Percentiles rank a stretch among this genome's conserved stretches.
These are phyloP conservation scores for Abortiporus biennis DNA, from an alignment of 1,284 basidiomycete species.

Conservation along the genomic window DNA sequence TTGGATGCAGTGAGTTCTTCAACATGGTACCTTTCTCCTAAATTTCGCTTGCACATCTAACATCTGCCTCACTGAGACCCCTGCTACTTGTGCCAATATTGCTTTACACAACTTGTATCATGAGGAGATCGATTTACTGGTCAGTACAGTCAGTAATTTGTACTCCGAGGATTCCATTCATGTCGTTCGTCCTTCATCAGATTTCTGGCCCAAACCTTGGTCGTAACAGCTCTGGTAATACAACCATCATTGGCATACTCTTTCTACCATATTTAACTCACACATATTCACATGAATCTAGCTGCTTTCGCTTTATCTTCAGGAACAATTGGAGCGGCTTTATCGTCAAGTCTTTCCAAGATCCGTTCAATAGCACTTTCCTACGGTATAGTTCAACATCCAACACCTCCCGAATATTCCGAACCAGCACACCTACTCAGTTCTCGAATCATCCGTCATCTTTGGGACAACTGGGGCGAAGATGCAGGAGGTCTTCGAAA, in stretches of 20 bases:
- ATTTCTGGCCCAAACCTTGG: constrained; percentile 76
- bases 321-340: constrained; percentile 86
- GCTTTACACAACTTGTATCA: constrained; percentile 85
- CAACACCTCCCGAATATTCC: constrained; percentile 53
- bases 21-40: not conserved
- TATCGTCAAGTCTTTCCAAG: constrained; percentile 73
- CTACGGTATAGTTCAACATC: constrained; percentile 75
- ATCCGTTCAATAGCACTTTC: constrained; percentile 74
- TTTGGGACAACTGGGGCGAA: constrained; percentile 80
- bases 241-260: too few species aligned
- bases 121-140: constrained; percentile 79
- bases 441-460: constrained; percentile 58
- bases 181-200: constrained; percentile 28
- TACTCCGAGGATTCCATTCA: not conserved
- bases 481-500: constrained; percentile 52
- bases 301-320: constrained; percentile 84
- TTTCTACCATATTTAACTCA: too few species aligned
- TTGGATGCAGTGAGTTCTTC: constrained; percentile 65
- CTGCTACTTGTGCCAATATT: constrained; percentile 87
- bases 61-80: constrained; percentile 50
- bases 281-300: constrained; percentile 25
- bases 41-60: not conserved
- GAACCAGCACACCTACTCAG: constrained; percentile 69
- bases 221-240: constrained; percentile 71
- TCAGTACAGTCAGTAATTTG: too few species aligned